Evolutionary conservation across 192 early-diverging fungal genomes (phyloP).

Genomic region (Coemansia sp.): DNA sequence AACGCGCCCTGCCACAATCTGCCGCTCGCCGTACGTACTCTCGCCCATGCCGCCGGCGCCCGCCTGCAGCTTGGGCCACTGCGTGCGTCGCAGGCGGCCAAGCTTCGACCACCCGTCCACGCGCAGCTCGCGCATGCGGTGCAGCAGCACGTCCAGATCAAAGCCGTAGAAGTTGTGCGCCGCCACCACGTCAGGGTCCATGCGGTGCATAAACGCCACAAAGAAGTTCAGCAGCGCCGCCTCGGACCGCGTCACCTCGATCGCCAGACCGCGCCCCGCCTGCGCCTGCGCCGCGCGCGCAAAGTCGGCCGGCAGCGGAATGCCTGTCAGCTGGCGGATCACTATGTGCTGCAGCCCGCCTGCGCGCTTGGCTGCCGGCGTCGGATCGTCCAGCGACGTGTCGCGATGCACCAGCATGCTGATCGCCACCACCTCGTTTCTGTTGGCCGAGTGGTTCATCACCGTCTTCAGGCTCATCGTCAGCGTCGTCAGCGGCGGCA

Average conservation of each 20-base stretch:
- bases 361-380: conserved; percentile 45
- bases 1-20: conserved; percentile 79
- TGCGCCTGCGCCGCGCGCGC: conserved; percentile 56
- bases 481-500: conserved; percentile 85
- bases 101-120: conserved; percentile 83
- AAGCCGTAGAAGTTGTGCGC: conserved; percentile 98
- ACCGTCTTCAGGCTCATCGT: conserved; percentile 81
- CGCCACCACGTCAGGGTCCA: conserved; percentile 92
- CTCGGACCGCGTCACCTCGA: conserved; percentile 72
- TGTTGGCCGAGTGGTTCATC: conserved; percentile 73
- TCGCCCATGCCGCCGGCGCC: conserved; percentile 85
- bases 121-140: conserved; percentile 85
- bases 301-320: conserved; percentile 83
- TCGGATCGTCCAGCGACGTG: conserved; percentile 60
- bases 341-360: conserved; percentile 60
- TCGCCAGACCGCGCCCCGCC: conserved; percentile 30
- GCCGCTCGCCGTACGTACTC: conserved; percentile 71
- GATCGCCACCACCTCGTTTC: conserved; percentile 88
- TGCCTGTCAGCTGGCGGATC: conserved; percentile 70
- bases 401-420: conserved; percentile 75
- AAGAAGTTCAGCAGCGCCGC: conserved; percentile 76
- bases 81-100: conserved; percentile 77
- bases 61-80: conserved; percentile 83
- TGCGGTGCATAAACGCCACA: conserved; percentile 65
- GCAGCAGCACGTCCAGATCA: conserved; percentile 88